Conservation (phyloP, 2,329 filamentous ascomycete species). For the Aspergillus costaricaensis region DNA sequence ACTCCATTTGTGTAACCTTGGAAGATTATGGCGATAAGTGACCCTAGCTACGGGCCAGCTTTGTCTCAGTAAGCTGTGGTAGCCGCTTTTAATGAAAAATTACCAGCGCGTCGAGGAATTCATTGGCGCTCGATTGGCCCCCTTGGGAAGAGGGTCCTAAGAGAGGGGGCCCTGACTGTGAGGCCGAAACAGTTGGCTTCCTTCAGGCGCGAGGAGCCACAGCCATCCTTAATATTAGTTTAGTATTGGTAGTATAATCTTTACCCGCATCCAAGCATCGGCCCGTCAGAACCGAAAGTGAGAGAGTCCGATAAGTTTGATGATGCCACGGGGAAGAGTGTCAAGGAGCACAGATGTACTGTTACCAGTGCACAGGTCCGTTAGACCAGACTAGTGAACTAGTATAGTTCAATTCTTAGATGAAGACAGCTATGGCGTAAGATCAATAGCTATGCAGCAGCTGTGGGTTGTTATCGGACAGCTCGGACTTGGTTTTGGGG, state of each 20-base stretch:
- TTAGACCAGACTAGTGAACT: neutral
- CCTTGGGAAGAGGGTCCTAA: neutral
- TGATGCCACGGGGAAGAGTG: neutral
- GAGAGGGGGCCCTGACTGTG: neutral
- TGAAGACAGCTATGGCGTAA: neutral
- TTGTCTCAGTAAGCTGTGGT: neutral
- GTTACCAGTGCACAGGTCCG: neutral
- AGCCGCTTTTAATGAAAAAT: neutral
- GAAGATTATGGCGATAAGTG: neutral
- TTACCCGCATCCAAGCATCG: neutral
- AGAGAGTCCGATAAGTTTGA: neutral
- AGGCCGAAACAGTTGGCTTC: constrained; percentile 3
- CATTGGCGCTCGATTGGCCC: neutral
- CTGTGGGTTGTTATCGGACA: constrained; percentile 1
- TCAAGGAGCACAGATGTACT: neutral
- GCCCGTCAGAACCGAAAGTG: neutral
- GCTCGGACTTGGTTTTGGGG: neutral
- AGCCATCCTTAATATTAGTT: neutral
- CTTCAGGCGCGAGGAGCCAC: neutral
- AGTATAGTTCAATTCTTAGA: neutral
- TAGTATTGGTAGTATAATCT: neutral
- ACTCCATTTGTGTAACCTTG: neutral
- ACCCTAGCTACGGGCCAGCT: neutral
- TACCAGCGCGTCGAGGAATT: neutral
- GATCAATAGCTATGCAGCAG: neutral